These are phyloP conservation scores for Aspergillus sojae DNA, from an alignment of 2,329 filamentous ascomycete species.

Conservation along the genomic window DNA sequence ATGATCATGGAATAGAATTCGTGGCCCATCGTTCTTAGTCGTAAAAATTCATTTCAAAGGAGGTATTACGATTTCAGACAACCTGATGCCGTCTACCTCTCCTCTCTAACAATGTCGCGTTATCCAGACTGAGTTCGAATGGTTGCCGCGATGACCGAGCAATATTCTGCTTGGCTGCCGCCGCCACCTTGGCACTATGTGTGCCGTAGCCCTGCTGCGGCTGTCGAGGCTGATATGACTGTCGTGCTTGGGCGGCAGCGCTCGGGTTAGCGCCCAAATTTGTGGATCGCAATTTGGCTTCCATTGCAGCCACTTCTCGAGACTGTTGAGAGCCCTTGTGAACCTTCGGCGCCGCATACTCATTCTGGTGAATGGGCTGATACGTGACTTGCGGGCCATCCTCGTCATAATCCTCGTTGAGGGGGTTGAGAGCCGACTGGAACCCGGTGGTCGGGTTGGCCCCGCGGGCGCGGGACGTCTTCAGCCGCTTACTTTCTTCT, in stretches of 20 bases:
- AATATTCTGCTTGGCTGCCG: conserved; percentile 80
- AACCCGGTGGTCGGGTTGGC: conserved; percentile 60
- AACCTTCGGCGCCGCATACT: conserved; percentile 63
- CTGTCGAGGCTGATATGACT: conserved; percentile 56
- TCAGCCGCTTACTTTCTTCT: conserved; percentile 89
- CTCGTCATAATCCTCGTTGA: conserved; percentile 66
- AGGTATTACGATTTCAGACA: conserved; percentile 17
- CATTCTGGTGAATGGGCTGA: conserved; percentile 17
- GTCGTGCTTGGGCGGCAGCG: conserved; percentile 64
- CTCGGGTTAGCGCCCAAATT: conserved; percentile 61
- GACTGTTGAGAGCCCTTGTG: conserved; percentile 61
- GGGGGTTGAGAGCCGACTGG: conserved; percentile 61
- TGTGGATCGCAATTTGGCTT: conserved; percentile 84
- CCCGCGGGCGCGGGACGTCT: conserved; percentile 72
- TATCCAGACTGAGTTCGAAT: conserved; percentile 90
- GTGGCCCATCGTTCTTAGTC: conserved; percentile 10
- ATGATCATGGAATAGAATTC: conserved; percentile 9
- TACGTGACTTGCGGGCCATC: conserved; percentile 51
- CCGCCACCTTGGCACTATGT: conserved; percentile 80
- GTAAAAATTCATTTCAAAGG: conserved; percentile 5
- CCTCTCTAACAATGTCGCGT: conserved; percentile 83
- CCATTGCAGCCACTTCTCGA: conserved; percentile 70
- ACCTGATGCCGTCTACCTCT: conserved; percentile 50
- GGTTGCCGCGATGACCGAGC: conserved; percentile 73
- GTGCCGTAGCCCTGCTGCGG: conserved; percentile 74